phyloP scores from a whole-genome alignment of 148 eudicot species.

The Fagopyrum esculentum region DNA sequence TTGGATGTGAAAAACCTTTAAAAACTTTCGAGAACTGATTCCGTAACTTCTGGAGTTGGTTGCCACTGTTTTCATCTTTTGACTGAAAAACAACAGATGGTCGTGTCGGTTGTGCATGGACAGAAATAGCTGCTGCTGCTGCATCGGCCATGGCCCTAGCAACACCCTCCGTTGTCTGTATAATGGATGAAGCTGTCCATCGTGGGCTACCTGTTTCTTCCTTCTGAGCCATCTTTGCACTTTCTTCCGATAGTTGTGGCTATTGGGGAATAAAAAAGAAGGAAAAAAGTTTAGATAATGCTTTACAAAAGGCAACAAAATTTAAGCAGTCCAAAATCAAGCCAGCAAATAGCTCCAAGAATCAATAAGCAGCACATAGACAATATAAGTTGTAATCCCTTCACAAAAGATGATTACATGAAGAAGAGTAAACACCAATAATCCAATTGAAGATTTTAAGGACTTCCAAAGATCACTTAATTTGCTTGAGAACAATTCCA shows the following conservation, averaged over 20 bases:
- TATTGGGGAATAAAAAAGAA: not conserved
- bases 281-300: not conserved
- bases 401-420: not conserved
- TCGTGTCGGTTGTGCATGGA: constrained; percentile 63
- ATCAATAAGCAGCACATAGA: not conserved
- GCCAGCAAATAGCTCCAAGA: not conserved
- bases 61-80: constrained; percentile 50
- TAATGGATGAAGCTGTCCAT: constrained; percentile 65
- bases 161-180: constrained; percentile 82
- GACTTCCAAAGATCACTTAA: not conserved
- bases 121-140: constrained; percentile 55
- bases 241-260: not conserved
- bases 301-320: not conserved
- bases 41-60: constrained; percentile 67
- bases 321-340: not conserved
- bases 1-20: constrained; percentile 69
- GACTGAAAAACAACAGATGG: constrained; percentile 80
- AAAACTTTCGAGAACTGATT: constrained; percentile 60
- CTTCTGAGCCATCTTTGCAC: constrained; percentile 44
- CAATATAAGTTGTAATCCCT: not conserved
- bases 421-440: not conserved
- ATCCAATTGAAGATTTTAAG: not conserved
- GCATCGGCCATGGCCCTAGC: constrained; percentile 81
- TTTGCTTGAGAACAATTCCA: not conserved
- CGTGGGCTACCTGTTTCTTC: constrained; percentile 63